These are phyloP conservation scores for Nannochloris sp. DNA, from an alignment of 139 green algal genomes.

Conservation along the genomic window DNA sequence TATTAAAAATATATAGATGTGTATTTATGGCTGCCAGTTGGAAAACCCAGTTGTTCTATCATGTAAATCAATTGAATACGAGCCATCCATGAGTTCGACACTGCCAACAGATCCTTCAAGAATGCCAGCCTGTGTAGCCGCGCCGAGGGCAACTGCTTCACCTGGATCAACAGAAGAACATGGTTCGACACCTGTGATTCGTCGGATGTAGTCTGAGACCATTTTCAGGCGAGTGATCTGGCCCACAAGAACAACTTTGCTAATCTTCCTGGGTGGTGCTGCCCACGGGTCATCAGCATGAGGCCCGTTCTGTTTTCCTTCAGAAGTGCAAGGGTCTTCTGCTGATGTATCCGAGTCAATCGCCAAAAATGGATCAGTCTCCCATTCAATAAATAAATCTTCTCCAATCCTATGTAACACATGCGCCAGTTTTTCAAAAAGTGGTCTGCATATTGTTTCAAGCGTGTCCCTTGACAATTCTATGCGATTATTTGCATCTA, in stretches of 20 bases:
- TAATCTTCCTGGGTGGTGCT: conserved; percentile 45
- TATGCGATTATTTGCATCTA: too few species aligned
- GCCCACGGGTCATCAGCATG: conserved; percentile 25
- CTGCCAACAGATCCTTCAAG: conserved; percentile 25
- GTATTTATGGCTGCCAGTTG: conserved; percentile 24
- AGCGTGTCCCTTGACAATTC: not conserved
- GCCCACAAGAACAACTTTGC: conserved; percentile 61
- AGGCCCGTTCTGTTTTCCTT: not conserved
- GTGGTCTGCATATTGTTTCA: conserved; percentile 2
- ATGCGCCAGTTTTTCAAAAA: conserved; percentile 23
- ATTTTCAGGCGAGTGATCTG: conserved; percentile 52
- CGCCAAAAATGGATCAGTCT: conserved; percentile 6
- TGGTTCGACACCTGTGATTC: conserved; percentile 38
- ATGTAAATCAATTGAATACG: conserved; percentile 34
- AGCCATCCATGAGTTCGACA: conserved; percentile 46
- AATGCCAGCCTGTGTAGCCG: conserved; percentile 36
- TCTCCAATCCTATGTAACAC: conserved; percentile 18
- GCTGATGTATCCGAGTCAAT: not conserved
- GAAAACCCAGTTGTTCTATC: conserved; percentile 26
- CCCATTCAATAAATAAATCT: conserved; percentile 25
- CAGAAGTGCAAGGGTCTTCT: not conserved
- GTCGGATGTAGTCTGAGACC: conserved; percentile 38
- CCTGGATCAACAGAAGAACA: conserved; percentile 23
- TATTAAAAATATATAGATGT: not conserved
- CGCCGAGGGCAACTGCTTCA: conserved; percentile 31